Percentiles rank a stretch among this genome's conserved stretches.
phyloP scores from a whole-genome alignment of 192 early-diverging fungal genomes.

The Haplosporangium gracile region DNA sequence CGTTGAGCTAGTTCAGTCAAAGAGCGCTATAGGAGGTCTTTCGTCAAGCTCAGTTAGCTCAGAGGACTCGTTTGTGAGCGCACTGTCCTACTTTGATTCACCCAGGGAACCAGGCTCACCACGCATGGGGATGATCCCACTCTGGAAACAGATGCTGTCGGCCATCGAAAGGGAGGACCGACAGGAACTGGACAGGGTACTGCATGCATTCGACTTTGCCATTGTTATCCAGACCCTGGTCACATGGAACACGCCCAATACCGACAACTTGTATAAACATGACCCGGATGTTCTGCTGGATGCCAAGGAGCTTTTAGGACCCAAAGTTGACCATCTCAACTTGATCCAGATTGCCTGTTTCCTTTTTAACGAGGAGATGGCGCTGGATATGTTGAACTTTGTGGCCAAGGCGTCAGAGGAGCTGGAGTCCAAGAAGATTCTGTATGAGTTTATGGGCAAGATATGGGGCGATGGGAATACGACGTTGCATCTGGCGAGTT shows the following conservation, averaged over 20 bases:
- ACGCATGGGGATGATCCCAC: conserved; percentile 16
- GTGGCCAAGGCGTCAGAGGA: conserved; percentile 67
- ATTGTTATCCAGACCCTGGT: conserved; percentile 51
- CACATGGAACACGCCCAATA: conserved; percentile 60
- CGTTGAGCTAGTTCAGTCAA: conserved; percentile 15
- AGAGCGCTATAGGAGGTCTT: conserved; percentile 12
- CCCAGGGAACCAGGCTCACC: conserved; percentile 50
- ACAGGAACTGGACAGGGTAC: conserved; percentile 27
- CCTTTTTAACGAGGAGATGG: conserved; percentile 74
- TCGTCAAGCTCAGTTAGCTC: conserved; percentile 38
- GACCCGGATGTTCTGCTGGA: conserved; percentile 72
- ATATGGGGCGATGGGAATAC: conserved; percentile 80
- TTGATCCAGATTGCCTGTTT: conserved; percentile 76
- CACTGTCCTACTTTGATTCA: conserved; percentile 49
- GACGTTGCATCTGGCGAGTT: conserved; percentile 72
- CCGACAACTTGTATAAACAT: conserved; percentile 65
- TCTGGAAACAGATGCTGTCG: conserved; percentile 53
- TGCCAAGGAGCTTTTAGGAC: conserved; percentile 70
- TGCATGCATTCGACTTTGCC: conserved; percentile 54
- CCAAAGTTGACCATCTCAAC: conserved; percentile 68
- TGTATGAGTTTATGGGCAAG: conserved; percentile 77
- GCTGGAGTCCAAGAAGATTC: conserved; percentile 71
- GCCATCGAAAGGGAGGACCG: conserved; percentile 52
- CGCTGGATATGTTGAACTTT: conserved; percentile 72
- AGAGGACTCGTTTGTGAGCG: conserved; percentile 48